A percentile compares a stretch with the other conserved stretches of the same genome.
Evolutionary conservation across 1,139 yeast species (phyloP).

Genomic region (Candida mesenterica): DNA sequence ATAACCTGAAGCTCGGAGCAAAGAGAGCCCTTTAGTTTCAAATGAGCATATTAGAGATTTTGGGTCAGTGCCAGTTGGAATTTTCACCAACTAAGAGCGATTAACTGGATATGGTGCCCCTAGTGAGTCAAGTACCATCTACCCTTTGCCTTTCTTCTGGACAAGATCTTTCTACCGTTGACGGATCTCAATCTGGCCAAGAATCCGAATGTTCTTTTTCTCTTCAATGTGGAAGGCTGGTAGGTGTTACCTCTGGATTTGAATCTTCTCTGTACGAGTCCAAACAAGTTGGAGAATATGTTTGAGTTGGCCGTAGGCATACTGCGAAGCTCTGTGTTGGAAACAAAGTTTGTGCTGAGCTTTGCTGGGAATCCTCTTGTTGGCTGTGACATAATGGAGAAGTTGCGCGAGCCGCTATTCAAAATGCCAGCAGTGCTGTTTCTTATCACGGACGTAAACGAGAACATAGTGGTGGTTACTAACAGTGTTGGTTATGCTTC

Average conservation of each 20-base stretch:
- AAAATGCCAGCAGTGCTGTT: conserved; percentile 6
- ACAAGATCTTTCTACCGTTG: conserved; percentile 75
- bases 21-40: too few species aligned
- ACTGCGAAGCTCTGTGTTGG: conserved; percentile 2
- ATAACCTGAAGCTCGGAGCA: too few species aligned
- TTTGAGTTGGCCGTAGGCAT: conserved; percentile 8
- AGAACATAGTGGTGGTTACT: conserved; percentile 13
- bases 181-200: conserved; percentile 81
- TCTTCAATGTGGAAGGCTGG: conserved; percentile 87
- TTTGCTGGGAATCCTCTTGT: conserved; percentile 4
- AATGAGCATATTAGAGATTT: too few species aligned
- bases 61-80: too few species aligned
- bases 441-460: conserved; percentile 9
- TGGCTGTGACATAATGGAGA: conserved; percentile 20
- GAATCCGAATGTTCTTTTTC: conserved; percentile 90
- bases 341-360: conserved; percentile 3
- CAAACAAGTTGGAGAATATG: conserved; percentile 27
- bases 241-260: conserved; percentile 90
- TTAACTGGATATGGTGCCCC: too few species aligned
- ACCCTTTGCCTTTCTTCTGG: conserved; percentile 82
- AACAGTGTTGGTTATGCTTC: too few species aligned
- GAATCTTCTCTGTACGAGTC: conserved; percentile 65
- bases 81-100: too few species aligned
- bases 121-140: conserved; percentile 91
- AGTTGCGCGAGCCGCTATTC: conserved; percentile 8